Conservation (phyloP, 2,329 filamentous ascomycete genomes). For the Tolypocladium cylindrosporum region DNA sequence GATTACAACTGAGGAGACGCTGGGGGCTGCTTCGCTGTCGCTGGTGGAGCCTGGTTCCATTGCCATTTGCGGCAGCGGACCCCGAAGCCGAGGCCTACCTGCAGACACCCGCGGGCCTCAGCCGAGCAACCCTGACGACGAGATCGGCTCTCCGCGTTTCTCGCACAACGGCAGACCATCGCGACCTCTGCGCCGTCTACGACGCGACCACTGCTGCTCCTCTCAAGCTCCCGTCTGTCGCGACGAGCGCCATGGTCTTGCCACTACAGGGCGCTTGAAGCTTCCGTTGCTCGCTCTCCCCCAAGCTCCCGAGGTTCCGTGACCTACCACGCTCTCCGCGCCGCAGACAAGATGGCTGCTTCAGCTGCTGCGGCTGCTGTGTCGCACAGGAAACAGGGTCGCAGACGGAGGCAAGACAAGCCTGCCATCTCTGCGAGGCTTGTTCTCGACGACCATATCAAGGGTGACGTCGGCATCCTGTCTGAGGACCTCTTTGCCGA, state of each 20-base stretch:
- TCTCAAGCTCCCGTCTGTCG: not conserved
- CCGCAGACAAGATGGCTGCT: slow-evolving; percentile 15
- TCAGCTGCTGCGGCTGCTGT: slow-evolving; percentile 14
- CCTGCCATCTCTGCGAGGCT: slow-evolving; percentile 69
- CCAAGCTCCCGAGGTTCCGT: not conserved
- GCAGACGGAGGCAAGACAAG: slow-evolving; percentile 56
- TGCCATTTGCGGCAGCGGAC: not conserved
- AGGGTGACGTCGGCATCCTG: slow-evolving; percentile 74
- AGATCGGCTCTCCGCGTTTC: not conserved
- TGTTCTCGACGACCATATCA: slow-evolving; percentile 75
- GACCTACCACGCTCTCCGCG: not conserved
- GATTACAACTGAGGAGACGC: not conserved
- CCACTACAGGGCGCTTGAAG: not conserved
- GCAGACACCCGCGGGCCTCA: not conserved
- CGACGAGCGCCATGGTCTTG: not conserved
- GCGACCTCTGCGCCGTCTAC: not conserved
- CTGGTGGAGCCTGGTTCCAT: not conserved
- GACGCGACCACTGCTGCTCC: not conserved
- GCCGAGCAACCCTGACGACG: not conserved
- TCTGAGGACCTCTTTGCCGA: slow-evolving; percentile 80
- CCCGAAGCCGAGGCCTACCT: not conserved
- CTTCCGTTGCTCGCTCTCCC: not conserved
- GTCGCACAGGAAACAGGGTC: slow-evolving; percentile 29
- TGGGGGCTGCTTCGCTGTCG: not conserved
- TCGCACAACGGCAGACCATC: not conserved